A percentile compares a stretch with the other conserved stretches of the same genome.
Evolutionary conservation across 441 rosid genomes (phyloP).

Genomic region (Eutrema salsugineum): DNA sequence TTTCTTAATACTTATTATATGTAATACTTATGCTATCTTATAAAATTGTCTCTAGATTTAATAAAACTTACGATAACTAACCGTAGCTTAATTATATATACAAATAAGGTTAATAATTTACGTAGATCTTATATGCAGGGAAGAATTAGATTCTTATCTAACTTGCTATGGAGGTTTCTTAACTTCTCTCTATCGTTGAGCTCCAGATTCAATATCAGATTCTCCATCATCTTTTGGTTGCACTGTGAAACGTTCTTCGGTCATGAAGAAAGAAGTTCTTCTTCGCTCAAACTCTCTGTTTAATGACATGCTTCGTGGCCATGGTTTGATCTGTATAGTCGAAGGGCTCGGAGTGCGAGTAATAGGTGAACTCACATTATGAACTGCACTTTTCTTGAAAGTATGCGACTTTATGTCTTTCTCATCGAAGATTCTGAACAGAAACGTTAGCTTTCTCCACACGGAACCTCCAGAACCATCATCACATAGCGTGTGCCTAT

Average conservation of each 20-base stretch:
- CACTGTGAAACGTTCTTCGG: neutral
- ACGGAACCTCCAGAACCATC: neutral
- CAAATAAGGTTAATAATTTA: too few relatives aligned
- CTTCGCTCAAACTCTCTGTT: slow-evolving; percentile 14
- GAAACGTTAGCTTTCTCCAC: slow-evolving; percentile 17
- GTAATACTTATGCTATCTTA: too few relatives aligned
- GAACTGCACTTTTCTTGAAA: slow-evolving; percentile 12
- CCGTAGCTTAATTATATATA: too few relatives aligned
- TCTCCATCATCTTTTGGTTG: neutral
- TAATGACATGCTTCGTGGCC: slow-evolving; percentile 2
- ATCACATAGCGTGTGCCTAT: neutral
- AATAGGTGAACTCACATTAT: neutral
- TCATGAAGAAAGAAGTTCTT: neutral
- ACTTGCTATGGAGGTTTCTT: neutral
- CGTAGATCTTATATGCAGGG: too few relatives aligned
- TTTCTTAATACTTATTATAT: too few relatives aligned
- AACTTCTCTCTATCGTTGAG: neutral
- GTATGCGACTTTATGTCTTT: slow-evolving; percentile 19
- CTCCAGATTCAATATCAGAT: neutral
- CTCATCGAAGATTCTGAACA: slow-evolving; percentile 20
- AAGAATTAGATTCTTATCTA: neutral
- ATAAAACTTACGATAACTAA: too few relatives aligned
- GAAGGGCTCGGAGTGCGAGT: slow-evolving; percentile 5
- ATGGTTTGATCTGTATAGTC: neutral
- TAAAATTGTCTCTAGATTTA: too few relatives aligned